Evolutionary conservation across 31 red algal genomes (phyloP).

Genomic region (Endocladia muricata): DNA sequence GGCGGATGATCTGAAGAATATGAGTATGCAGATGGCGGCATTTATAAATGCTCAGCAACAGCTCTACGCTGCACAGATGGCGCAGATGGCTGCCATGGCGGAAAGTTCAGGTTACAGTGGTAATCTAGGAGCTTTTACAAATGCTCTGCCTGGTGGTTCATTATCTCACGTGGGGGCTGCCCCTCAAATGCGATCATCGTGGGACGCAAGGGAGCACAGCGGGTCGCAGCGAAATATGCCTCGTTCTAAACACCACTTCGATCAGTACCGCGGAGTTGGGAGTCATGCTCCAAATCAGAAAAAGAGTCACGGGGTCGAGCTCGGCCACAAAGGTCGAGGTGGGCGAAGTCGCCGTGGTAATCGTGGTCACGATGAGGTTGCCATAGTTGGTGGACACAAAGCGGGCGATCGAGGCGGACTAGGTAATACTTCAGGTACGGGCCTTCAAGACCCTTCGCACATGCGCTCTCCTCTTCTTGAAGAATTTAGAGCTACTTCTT

Average conservation of each 20-base stretch:
- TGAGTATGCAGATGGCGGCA: conserved; percentile 78
- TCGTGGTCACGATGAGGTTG: conserved; percentile 41
- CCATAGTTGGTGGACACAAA: conserved; percentile 25
- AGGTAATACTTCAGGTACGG: conserved; percentile 6
- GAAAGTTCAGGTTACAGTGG: conserved; percentile 29
- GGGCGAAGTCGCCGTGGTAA: conserved; percentile 44
- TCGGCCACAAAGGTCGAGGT: conserved; percentile 37
- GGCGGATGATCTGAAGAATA: conserved; percentile 64
- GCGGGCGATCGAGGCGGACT: conserved; percentile 20
- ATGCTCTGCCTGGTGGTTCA: conserved; percentile 6
- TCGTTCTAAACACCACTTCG: conserved; percentile 57
- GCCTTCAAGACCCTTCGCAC: conserved; percentile 56
- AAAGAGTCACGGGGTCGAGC: conserved; percentile 29
- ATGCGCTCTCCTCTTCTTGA: conserved; percentile 77
- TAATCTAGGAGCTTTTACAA: conserved; percentile 23
- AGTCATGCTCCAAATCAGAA: conserved; percentile 26
- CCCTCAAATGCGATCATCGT: conserved; percentile 44
- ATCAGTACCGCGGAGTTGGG: conserved; percentile 47
- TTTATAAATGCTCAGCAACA: conserved; percentile 71
- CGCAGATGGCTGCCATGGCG: conserved; percentile 61
- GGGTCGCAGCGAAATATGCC: background rate
- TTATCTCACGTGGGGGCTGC: conserved; percentile 12
- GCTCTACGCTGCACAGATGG: conserved; percentile 61
- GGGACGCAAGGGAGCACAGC: conserved; percentile 29
- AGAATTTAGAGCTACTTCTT: conserved; percentile 76